Base-by-base conservation (phyloP, 345 rosid genomes). In the Lepidium aucheri region DNA sequence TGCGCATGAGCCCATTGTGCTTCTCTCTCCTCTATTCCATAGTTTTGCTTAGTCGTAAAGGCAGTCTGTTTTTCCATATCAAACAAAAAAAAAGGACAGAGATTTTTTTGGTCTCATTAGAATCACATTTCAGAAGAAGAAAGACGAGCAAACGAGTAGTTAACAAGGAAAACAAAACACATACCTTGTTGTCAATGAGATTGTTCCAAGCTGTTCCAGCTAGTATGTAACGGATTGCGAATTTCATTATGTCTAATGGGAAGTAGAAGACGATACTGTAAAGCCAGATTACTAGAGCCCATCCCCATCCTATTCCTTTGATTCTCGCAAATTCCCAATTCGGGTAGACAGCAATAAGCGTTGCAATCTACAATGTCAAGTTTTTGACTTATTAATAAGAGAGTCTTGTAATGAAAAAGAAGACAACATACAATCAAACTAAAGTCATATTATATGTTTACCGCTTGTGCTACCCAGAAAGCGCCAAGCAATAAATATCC, bases 1-100 rank as follows among this genome's bases (percentile, higher is more conserved):
- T 88, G 97, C 7, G 87, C 87, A 24, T 65, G 80, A 33, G 94
- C 97, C 97, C 97, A 91, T 52, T 91, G 97, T 53, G 96, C 97
- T 57, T 91, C 97, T 47, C 96, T 84, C 63, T 86, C 97, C 64
- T 84, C 96, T 41, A 79, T 86, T 15, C 96, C 97, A 33, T 82
- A 88, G 49, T 91, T 91, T 81, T 86, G 86, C 83, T 88, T 91
- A 65, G 90, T 86, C 8, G 94, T 91, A 78, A 91, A 91, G 9
- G 94, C 93, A 26, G 96, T 88, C 97, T 90, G 77, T 47, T 32
- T 38, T 14, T 4, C 1, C 15, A n/a, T 0, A 20, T 40, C 50
- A 59, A n/a, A 72, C 15, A 56, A 17, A 4, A 20, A 47, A 17
- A 28, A 0, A 6, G 32, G 26, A 44, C 14, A 44, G 12, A 11